These are phyloP conservation scores for Trichosporon ovoides DNA, from an alignment of 1,284 basidiomycete species.

Conservation along the genomic window DNA sequence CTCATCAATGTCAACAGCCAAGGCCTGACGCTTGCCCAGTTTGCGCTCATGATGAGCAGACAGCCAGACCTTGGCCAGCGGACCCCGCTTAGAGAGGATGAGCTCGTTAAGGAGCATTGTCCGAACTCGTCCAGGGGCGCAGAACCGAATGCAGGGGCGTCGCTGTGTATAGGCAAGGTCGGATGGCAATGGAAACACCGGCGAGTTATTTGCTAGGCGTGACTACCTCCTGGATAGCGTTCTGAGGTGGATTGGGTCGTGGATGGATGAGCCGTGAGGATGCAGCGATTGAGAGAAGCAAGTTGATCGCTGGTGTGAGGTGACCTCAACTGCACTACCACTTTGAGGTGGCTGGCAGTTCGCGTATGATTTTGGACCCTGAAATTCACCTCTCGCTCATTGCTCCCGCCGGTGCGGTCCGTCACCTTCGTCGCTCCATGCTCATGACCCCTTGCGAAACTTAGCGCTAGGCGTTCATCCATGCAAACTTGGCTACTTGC, in stretches of 20 bases:
- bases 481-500: no score
- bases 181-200: neutral
- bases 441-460: neutral
- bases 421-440: neutral
- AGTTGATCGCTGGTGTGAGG: neutral
- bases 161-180: neutral
- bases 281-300: neutral
- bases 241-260: slow-evolving; percentile 1
- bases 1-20: slow-evolving; percentile 90
- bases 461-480: no score
- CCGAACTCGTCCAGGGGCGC: neutral
- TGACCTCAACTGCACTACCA: neutral
- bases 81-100: slow-evolving; percentile 85
- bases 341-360: neutral
- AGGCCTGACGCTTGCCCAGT: slow-evolving; percentile 87
- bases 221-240: neutral
- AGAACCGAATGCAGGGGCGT: neutral
- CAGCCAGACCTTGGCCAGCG: slow-evolving; percentile 94
- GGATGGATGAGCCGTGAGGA: neutral
- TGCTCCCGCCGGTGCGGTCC: neutral
- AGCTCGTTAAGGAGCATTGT: slow-evolving; percentile 82
- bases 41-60: slow-evolving; percentile 98
- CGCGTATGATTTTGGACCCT: neutral
- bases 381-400: neutral
- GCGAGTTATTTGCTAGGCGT: neutral